Evolutionary conservation across 2,329 filamentous ascomycete species (phyloP).

Genomic region (Alternaria sp.): DNA sequence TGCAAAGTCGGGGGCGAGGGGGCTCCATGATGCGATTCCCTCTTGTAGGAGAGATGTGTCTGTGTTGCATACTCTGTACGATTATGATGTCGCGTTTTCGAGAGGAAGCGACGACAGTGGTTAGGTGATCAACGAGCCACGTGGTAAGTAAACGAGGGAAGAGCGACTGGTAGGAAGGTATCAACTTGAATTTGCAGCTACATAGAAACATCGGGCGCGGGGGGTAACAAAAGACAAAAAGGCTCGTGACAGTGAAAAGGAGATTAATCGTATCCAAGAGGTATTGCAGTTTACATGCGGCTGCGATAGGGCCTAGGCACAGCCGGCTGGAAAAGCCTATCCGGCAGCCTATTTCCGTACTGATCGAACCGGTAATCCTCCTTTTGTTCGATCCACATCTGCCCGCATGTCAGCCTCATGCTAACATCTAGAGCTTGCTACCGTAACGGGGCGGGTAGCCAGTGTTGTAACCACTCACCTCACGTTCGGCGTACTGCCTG

Average conservation of each 20-base stretch:
- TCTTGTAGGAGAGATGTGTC: not conserved
- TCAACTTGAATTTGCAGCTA: constrained; percentile 23
- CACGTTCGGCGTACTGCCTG: constrained; percentile 40
- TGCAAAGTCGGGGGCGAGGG: not conserved
- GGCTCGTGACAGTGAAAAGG: constrained; percentile 17
- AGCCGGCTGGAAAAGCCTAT: constrained; percentile 36
- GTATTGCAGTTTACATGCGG: constrained; percentile 35
- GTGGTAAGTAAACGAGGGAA: not conserved
- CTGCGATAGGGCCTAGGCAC: constrained; percentile 37
- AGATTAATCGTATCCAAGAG: constrained; percentile 18
- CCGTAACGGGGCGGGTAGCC: constrained; percentile 20
- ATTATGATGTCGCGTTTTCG: not conserved
- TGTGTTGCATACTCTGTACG: not conserved
- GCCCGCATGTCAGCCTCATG: constrained; percentile 17
- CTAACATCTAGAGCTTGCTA: constrained; percentile 21
- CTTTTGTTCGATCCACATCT: constrained; percentile 51
- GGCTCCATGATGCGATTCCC: not conserved
- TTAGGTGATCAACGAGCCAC: not conserved
- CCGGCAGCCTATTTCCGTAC: constrained; percentile 48
- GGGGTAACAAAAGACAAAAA: constrained; percentile 15
- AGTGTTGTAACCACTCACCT: constrained; percentile 38
- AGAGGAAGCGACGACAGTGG: not conserved
- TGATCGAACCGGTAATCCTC: constrained; percentile 47
- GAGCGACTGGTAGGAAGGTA: constrained; percentile 5
- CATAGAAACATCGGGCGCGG: constrained; percentile 15